Base-by-base conservation (phyloP, 768 basidiomycete species). In the Psilocybe tampanensis region DNA sequence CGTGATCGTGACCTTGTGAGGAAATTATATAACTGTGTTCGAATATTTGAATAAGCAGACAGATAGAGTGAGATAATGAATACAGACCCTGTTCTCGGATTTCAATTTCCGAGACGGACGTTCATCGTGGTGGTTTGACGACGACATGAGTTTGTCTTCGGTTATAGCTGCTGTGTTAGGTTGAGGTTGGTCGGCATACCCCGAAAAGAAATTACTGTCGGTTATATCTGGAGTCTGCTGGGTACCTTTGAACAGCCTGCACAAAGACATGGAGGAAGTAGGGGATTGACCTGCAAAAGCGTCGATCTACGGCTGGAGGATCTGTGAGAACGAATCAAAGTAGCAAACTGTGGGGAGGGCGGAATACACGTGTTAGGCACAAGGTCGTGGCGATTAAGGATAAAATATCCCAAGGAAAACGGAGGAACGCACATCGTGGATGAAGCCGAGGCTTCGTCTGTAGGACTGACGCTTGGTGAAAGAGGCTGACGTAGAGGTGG, bases 1-100 rank as follows among this genome's bases (percentile, higher is more conserved):
- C 85, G 86, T n/a, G 87, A 88, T 66, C 83, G 80, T 36, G 82
- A 83, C 54, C 77, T 76, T 47, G 79, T 79, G 52, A 80, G 74
- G 71, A 90, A 88, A 23, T 76, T 80, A 63, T 82, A 85, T 65
- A 90, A 71, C 88, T 90, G 62, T 47, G 50, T 49, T 57, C 17
- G 24, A 26, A 43, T 32, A 52, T 62, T 45, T 56, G 34, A 23
- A 33, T 44, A 19, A 24, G 47, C 23, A 22, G 18, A 9, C 21
- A 39, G 32, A 41, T 34, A 24, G 47, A 33, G 52, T 24, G 17
- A 36, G 54, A 53, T 60, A 29, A 32, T 49, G 11, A 19, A 5
- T 33, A 48, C 74, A 52, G 47, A 81, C 84, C 66, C 73, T 80
- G 69, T 77, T 83, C 60, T 82, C 80, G 18, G 74, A 69, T 63